These are phyloP conservation scores for Tolypocladium capitatum DNA, from an alignment of 2,329 filamentous ascomycete species.

Conservation along the genomic window DNA sequence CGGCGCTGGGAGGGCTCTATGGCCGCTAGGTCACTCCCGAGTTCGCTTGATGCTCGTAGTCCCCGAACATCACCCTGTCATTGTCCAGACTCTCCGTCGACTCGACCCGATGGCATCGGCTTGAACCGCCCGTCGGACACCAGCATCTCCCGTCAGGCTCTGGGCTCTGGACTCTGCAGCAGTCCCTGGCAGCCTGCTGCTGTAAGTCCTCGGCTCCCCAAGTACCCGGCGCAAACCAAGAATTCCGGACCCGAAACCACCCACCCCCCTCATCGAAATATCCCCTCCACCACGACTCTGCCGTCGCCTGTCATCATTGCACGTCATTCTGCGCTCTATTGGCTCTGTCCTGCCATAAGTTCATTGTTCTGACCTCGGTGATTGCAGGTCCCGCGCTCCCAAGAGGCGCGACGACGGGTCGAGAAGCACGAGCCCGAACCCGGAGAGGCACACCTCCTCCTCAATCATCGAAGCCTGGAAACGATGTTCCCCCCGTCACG, in stretches of 20 bases:
- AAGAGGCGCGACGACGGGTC: background rate
- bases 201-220: constrained; percentile 6
- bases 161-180: constrained; percentile 1
- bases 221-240: constrained; percentile 4
- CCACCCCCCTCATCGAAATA: background rate
- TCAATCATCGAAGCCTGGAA: background rate
- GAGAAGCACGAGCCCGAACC: background rate
- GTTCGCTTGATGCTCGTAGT: constrained; percentile 4
- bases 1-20: constrained; percentile 7
- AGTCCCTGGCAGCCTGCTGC: constrained; percentile 2
- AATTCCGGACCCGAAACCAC: constrained; percentile 4
- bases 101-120: constrained; percentile 8
- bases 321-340: background rate
- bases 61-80: background rate
- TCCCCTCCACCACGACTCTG: background rate
- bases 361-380: background rate
- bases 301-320: background rate
- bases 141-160: background rate
- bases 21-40: constrained; percentile 12
- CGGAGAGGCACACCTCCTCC: background rate
- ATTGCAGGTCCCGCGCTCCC: background rate
- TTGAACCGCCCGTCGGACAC: constrained; percentile 4
- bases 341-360: background rate
- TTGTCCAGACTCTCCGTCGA: constrained; percentile 5
- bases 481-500: constrained; percentile 27